Conservation (phyloP, 2,329 filamentous ascomycete species). For the Sodiomyces alkalinus region DNA sequence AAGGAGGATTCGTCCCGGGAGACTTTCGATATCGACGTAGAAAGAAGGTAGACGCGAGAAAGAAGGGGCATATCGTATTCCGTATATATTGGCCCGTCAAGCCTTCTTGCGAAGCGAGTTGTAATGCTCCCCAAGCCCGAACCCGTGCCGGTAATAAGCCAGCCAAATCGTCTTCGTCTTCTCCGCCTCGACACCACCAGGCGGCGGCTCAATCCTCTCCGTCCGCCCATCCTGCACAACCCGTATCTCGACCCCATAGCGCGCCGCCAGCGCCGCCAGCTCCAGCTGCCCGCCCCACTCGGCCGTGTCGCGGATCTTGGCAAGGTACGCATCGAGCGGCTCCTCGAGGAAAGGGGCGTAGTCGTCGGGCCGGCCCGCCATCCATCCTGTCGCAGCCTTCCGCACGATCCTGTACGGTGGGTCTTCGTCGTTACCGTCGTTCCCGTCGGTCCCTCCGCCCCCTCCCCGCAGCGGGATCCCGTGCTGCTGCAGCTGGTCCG, state of each 20-base stretch:
- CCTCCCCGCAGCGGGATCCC: slow-evolving; percentile 32
- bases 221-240: slow-evolving; percentile 75
- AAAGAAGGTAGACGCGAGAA: no score
- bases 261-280: slow-evolving; percentile 66
- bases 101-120: slow-evolving; percentile 57
- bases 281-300: slow-evolving; percentile 96
- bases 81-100: slow-evolving; percentile 1
- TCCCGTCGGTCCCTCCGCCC: slow-evolving; percentile 5
- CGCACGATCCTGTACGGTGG: slow-evolving; percentile 52
- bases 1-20: no score
- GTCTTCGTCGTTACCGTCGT: slow-evolving; percentile 11
- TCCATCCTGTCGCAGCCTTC: slow-evolving; percentile 60
- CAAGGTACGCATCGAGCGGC: slow-evolving; percentile 54
- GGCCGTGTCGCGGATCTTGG: slow-evolving; percentile 69
- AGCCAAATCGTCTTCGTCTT: slow-evolving; percentile 52
- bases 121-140: slow-evolving; percentile 92
- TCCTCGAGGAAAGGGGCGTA: slow-evolving; percentile 83
- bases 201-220: slow-evolving; percentile 52
- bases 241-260: slow-evolving; percentile 66
- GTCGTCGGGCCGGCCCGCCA: slow-evolving; percentile 57
- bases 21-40: no score
- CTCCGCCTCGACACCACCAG: slow-evolving; percentile 20
- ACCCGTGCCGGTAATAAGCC: slow-evolving; percentile 88
- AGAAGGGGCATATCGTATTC: not conserved
- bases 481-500: slow-evolving; percentile 56